Percentiles rank a stretch among this genome's conserved stretches.
Evolutionary conservation across 805 yeast genomes (phyloP).

Genomic region (Candida sphagnicola): DNA sequence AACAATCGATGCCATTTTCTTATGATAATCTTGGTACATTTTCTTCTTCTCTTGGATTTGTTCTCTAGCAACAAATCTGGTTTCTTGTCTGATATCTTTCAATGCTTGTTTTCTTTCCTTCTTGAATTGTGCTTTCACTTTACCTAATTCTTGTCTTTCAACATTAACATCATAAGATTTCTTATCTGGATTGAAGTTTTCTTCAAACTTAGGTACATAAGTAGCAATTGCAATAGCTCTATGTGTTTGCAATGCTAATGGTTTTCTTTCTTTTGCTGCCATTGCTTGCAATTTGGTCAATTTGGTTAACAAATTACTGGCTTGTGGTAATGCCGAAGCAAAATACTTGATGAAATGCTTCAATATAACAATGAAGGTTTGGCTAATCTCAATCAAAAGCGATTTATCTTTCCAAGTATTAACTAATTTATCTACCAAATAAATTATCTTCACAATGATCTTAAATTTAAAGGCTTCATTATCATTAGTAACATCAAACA

Average conservation of each 20-base stretch:
- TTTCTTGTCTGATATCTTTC: conserved; percentile 87
- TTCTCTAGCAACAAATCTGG: conserved; percentile 82
- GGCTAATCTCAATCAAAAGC: conserved; percentile 56
- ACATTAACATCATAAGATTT: conserved; percentile 80
- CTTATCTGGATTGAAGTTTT: conserved; percentile 92
- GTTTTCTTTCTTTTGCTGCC: conserved; percentile 33
- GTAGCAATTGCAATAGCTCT: conserved; percentile 81
- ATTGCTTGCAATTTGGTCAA: conserved; percentile 43
- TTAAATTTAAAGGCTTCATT: conserved; percentile 19
- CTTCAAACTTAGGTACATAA: conserved; percentile 88
- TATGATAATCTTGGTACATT: conserved; percentile 75
- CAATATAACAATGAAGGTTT: conserved; percentile 44
- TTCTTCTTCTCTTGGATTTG: conserved; percentile 73
- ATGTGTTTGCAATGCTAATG: conserved; percentile 79
- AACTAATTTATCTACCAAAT: conserved; percentile 26
- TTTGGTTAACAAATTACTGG: conserved; percentile 45
- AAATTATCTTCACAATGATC: conserved; percentile 30
- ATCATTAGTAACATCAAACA: conserved; percentile 8
- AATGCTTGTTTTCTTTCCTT: conserved; percentile 85
- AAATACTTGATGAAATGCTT: conserved; percentile 31
- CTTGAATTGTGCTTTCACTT: conserved; percentile 81
- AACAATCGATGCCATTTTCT: conserved; percentile 82
- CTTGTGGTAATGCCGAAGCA: conserved; percentile 26
- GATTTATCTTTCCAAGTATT: conserved; percentile 58
- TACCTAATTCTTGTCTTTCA: conserved; percentile 75